Percentiles rank a stretch among this genome's conserved stretches.
These are phyloP conservation scores for Parachaetomium inaequale DNA, from an alignment of 495 filamentous ascomycete species.

Conservation along the genomic window DNA sequence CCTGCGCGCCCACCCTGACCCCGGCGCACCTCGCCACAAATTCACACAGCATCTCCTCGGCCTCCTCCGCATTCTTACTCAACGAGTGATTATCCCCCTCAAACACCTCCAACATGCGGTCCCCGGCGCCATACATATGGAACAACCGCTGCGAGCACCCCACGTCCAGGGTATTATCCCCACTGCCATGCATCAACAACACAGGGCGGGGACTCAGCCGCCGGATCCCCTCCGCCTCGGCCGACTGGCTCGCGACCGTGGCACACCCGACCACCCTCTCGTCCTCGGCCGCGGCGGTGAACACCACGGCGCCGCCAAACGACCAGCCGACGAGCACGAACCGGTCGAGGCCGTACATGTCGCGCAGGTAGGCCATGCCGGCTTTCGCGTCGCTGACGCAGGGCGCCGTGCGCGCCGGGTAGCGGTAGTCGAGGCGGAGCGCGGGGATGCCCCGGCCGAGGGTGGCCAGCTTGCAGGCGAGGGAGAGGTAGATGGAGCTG, in stretches of 20 bases:
- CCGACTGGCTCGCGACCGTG: constrained; percentile 37
- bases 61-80: constrained; percentile 32
- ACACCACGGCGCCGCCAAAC: constrained; percentile 43
- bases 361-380: constrained; percentile 38
- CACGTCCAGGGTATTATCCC: constrained; percentile 32
- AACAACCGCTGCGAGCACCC: constrained; percentile 39
- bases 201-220: constrained; percentile 34
- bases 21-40: constrained; percentile 35
- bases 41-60: constrained; percentile 36
- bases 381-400: constrained; percentile 40
- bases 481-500: constrained; percentile 40
- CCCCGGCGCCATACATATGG: constrained; percentile 34
- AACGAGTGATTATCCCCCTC: constrained; percentile 44
- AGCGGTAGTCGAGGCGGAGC: constrained; percentile 45
- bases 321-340: constrained; percentile 48
- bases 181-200: constrained; percentile 41
- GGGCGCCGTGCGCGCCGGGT: constrained; percentile 32
- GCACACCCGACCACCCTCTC: constrained; percentile 40
- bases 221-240: constrained; percentile 28
- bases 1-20: constrained; percentile 15
- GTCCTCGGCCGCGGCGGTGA: constrained; percentile 35
- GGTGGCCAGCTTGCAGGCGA: constrained; percentile 44
- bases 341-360: constrained; percentile 30
- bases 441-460: constrained; percentile 36
- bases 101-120: constrained; percentile 40